Evolutionary conservation across 202 grass and related monocot genomes (phyloP), one percentile per base, ranked within the genome.

Genomic region (Hordeum pubiflorum): DNA sequence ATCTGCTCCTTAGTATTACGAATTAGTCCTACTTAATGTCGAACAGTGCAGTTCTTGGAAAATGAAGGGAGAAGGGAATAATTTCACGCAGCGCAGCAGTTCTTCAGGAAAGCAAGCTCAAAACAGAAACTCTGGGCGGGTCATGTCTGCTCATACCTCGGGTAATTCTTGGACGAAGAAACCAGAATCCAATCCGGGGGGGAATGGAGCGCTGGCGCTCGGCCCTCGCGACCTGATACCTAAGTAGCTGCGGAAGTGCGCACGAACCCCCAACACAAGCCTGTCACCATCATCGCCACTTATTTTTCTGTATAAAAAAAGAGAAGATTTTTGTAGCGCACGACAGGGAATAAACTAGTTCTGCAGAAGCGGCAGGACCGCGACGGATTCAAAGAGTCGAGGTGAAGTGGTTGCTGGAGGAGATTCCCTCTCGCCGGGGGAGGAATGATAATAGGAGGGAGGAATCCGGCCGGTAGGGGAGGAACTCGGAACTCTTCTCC

Each of bases 291-390:
- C 70, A 34, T 74, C 71, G n/a, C 32, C 52, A 74, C 26, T 33
- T 56, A 56, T 21, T 56, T 48, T 56, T 74, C 17, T 74, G 46
- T 13, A 54, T 74, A 21, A 20, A 74, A 20, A 34, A 74, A 34
- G 46, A 20, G 71, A 56, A 56, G 71, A 74, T 74, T 55, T 74
- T 74, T 56, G 69, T 55, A 74, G 71, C 46, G 9, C 17, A 56
- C 17, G 17, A 74, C 9, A 74, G 71, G 44, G 70, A 73, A 20
- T 21, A 73, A 54, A 33, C 70, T 73, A 73, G 27, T 55, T 73
- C 26, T 74, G 34, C 52, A 73, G 41, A 31, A 56, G 71, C 71
- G 46, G 71, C 44, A n/a, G 27, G 70, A 34, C 43, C 43, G 44
- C 44, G 15, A 21, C 34, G 71, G 46, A 55, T 55, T 74, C 46